Evolutionary conservation across 176 grass and related monocot genomes (phyloP), one percentile per base, ranked within the genome.

Genomic region (Oryza longistaminata): DNA sequence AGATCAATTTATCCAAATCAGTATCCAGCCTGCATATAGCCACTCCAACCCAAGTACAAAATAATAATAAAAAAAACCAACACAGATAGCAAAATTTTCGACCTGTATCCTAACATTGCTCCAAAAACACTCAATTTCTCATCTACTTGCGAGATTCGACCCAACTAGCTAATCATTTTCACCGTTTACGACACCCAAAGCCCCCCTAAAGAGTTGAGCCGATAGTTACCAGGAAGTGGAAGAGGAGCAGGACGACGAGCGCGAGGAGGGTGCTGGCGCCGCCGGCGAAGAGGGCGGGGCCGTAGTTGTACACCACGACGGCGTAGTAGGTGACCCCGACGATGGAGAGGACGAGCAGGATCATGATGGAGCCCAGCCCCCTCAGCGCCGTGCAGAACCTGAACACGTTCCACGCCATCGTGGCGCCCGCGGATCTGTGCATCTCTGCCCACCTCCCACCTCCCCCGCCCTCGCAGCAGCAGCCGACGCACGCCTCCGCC

Each of bases 341-440:
- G 75, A 98, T 95, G 87, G 90, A 86, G 73, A 98, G 89, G 65
- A 98, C 96, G 52, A 98, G 85, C 26, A 95, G 75, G 82, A 98
- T 95, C 96, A 98, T 98, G 87, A 98, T 79, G 73, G 96, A 98
- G 66, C 96, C 96, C 43, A 98, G 89, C 37, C 93, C 96, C 74
- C 83, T 67, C 65, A 98, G 86, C 37, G 96, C 93, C 69, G 96
- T 98, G 91, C 96, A 98, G 89, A 98, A 98, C 74, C 90, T 88
- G 89, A 95, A 98, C 11, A 93, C 93, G 89, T 95, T 95, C 96
- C 96, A 95, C 73, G 96, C 93, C 93, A 98, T 95, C 60, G 89
- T 70, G 62, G 86, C 87, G 31, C 89, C 96, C 46, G 91, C 91
- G 64, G 96, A 93, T 90, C 96, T 95, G 74, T 93, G 83, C 96